A percentile compares a stretch with the other conserved stretches of the same genome.
Evolutionary conservation across 495 filamentous ascomycete genomes (phyloP).

Genomic region (Pyrenula massariospora): DNA sequence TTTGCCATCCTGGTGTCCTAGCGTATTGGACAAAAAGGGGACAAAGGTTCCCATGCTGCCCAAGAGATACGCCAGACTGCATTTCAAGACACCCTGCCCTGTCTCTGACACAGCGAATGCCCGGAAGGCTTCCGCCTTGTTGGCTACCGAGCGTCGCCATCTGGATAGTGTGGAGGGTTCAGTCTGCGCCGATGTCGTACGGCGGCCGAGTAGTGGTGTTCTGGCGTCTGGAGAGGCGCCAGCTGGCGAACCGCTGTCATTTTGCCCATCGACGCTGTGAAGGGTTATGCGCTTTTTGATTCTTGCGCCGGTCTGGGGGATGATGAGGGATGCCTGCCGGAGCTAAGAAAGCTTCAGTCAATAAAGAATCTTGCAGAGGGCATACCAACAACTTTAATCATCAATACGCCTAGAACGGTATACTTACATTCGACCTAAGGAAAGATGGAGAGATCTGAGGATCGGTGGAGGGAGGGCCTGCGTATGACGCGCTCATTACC

Average conservation of each 20-base stretch:
- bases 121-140: constrained; percentile 11
- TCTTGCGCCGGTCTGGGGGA: constrained; percentile 40
- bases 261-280: constrained; percentile 15
- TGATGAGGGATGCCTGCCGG: constrained; percentile 41
- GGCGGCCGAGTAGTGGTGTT: background rate
- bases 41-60: constrained; percentile 84
- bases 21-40: constrained; percentile 52
- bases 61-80: constrained; percentile 81
- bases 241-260: constrained; percentile 12
- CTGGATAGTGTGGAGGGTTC: background rate
- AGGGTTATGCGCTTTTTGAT: constrained; percentile 38
- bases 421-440: background rate
- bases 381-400: background rate
- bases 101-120: constrained; percentile 38
- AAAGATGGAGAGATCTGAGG: background rate
- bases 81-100: constrained; percentile 77
- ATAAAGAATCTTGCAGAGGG: background rate
- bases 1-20: constrained; percentile 88
- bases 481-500: background rate
- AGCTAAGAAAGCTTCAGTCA: constrained; percentile 18
- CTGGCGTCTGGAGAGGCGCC: constrained; percentile 4
- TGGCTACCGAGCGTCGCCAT: background rate
- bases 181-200: background rate
- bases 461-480: background rate
- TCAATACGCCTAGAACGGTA: background rate